phyloP scores from a whole-genome alignment of 805 yeast species.

The Osmozyma mogii region DNA sequence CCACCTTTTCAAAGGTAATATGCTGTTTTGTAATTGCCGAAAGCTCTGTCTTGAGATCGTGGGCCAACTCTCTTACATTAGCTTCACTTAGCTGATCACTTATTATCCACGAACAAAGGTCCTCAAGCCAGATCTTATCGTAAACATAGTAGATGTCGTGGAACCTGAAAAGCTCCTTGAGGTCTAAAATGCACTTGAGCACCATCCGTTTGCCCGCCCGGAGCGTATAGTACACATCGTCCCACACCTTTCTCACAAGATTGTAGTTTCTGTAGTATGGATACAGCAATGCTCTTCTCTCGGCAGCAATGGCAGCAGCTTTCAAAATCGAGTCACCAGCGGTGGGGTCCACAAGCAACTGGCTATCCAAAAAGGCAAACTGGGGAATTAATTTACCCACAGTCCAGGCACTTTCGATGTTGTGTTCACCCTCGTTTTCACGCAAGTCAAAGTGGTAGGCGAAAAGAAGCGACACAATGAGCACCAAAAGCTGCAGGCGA shows the following conservation, averaged over 20 bases:
- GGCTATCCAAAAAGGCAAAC: conserved; percentile 61
- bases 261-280: conserved; percentile 74
- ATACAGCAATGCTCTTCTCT: conserved; percentile 66
- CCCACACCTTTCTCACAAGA: conserved; percentile 58
- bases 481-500: conserved; percentile 43
- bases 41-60: conserved; percentile 47
- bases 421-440: conserved; percentile 62
- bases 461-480: conserved; percentile 61
- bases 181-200: conserved; percentile 48
- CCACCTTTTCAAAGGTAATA: conserved; percentile 48
- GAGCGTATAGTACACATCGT: conserved; percentile 59
- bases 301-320: conserved; percentile 50
- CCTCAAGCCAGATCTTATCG: conserved; percentile 68
- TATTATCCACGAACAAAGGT: conserved; percentile 67
- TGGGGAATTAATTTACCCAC: conserved; percentile 83
- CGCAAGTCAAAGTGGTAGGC: conserved; percentile 69
- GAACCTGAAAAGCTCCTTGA: conserved; percentile 67
- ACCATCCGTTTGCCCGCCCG: conserved; percentile 64
- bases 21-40: conserved; percentile 32
- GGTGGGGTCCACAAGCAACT: conserved; percentile 17
- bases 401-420: conserved; percentile 89
- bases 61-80: conserved; percentile 55
- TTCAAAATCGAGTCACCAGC: conserved; percentile 31
- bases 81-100: conserved; percentile 52
- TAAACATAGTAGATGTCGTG: conserved; percentile 85